Conservation (phyloP, 768 basidiomycete species). For the Podaxis sp. region DNA sequence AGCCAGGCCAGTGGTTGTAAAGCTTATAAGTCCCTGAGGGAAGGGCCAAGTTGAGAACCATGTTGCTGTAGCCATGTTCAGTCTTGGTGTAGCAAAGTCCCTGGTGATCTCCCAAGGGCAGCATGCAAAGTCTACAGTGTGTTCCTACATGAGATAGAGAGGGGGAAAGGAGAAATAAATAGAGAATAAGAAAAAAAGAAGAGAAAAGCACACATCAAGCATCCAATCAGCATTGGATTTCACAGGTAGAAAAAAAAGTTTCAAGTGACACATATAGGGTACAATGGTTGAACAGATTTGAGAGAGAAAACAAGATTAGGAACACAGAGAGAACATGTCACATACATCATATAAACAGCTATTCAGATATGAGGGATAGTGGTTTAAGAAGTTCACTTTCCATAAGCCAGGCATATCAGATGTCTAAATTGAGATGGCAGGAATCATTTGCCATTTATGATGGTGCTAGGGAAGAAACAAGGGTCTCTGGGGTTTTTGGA, state of each 20-base stretch:
- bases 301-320: slow-evolving; percentile 7
- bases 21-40: too few species aligned
- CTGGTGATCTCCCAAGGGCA: background rate
- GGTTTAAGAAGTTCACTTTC: slow-evolving; percentile 6
- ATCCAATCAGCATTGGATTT: slow-evolving; percentile 9
- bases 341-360: background rate
- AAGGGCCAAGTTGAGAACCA: too few species aligned
- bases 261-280: slow-evolving; percentile 5
- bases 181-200: slow-evolving; percentile 17
- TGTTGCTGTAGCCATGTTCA: too few species aligned
- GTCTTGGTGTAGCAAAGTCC: slow-evolving; percentile 1
- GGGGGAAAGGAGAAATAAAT: slow-evolving; percentile 18
- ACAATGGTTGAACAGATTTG: slow-evolving; percentile 7
- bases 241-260: background rate
- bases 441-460: background rate
- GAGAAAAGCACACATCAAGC: slow-evolving; percentile 12
- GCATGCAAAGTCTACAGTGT: slow-evolving; percentile 1
- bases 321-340: slow-evolving; percentile 8
- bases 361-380: background rate
- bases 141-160: slow-evolving; percentile 13
- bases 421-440: background rate
- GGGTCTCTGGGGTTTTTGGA: background rate
- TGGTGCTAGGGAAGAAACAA: background rate
- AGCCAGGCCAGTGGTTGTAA: too few species aligned
- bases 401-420: background rate